Evolutionary conservation across 139 green algal species (phyloP).

Genomic region (Eudorina sp.): DNA sequence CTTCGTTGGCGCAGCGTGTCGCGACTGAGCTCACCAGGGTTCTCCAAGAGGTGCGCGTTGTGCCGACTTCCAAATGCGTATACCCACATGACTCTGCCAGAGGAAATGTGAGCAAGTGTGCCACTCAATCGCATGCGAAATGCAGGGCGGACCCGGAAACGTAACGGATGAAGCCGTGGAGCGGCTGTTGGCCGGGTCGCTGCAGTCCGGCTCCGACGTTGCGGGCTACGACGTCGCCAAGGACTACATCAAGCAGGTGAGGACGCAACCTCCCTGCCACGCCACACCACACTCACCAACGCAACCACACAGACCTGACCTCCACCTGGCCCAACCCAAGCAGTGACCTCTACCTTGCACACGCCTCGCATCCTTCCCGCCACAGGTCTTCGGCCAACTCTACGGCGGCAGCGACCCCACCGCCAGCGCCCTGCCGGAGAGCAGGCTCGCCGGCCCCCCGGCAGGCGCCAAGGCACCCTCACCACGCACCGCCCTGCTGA

Average conservation of each 20-base stretch:
- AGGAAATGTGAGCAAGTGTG: background rate
- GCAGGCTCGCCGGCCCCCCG: too few species aligned
- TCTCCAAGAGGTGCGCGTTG: conserved; percentile 1
- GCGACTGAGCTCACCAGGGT: background rate
- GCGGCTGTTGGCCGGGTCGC: background rate
- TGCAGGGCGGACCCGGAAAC: background rate
- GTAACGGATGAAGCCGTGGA: background rate
- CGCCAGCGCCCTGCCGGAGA: background rate
- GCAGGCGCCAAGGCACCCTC: too few species aligned
- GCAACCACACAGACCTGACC: too few species aligned
- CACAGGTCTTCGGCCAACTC: conserved; percentile 1
- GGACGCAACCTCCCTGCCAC: background rate
- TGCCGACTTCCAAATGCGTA: background rate
- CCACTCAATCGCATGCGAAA: background rate
- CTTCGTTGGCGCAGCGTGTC: conserved; percentile 3
- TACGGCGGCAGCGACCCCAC: background rate
- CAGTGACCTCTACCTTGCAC: too few species aligned
- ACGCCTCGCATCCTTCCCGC: too few species aligned
- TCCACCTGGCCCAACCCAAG: too few species aligned
- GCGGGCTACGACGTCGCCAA: conserved; percentile 13
- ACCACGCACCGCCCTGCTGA: too few species aligned
- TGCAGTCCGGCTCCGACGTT: background rate
- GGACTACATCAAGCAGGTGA: conserved; percentile 43
- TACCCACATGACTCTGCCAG: background rate
- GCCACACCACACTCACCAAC: too few species aligned